A percentile compares a stretch with the other conserved stretches of the same genome.
These are phyloP conservation scores for Neurospora sp. DNA, from an alignment of 2,329 filamentous ascomycete genomes.

Conservation along the genomic window DNA sequence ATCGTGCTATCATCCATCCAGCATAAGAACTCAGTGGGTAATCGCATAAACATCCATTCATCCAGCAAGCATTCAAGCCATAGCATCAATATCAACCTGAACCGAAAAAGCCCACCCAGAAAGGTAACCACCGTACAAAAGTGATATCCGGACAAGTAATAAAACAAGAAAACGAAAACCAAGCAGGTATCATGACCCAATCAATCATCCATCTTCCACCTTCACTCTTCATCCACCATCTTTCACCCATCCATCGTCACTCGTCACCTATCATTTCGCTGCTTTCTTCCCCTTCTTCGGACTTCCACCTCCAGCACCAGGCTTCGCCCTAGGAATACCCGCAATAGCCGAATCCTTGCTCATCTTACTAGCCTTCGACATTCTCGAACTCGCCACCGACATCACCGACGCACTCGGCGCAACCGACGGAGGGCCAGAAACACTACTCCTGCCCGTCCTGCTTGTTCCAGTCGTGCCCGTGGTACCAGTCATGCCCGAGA, in stretches of 20 bases:
- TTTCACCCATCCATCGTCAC: neutral
- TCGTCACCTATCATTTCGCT: neutral
- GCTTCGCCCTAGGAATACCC: neutral
- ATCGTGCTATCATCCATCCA: neutral
- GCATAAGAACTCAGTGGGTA: neutral
- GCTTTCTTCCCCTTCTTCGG: neutral
- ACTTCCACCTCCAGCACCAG: neutral
- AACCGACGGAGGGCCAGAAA: neutral
- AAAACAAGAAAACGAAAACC: no score
- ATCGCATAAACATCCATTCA: neutral
- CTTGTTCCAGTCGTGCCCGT: neutral
- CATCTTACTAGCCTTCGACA: neutral
- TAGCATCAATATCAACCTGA: neutral
- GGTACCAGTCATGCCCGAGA: neutral
- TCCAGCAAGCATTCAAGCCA: neutral
- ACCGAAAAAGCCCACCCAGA: no score
- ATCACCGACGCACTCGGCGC: neutral
- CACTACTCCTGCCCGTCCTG: neutral
- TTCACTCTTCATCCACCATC: neutral
- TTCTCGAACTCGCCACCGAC: neutral
- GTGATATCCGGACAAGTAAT: no score
- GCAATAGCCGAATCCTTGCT: neutral
- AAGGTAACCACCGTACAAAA: no score
- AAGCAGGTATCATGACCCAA: neutral
- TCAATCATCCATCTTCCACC: neutral